Base-by-base conservation (phyloP, 2,329 filamentous ascomycete species). In the Rhexocercosporidium sp. region DNA sequence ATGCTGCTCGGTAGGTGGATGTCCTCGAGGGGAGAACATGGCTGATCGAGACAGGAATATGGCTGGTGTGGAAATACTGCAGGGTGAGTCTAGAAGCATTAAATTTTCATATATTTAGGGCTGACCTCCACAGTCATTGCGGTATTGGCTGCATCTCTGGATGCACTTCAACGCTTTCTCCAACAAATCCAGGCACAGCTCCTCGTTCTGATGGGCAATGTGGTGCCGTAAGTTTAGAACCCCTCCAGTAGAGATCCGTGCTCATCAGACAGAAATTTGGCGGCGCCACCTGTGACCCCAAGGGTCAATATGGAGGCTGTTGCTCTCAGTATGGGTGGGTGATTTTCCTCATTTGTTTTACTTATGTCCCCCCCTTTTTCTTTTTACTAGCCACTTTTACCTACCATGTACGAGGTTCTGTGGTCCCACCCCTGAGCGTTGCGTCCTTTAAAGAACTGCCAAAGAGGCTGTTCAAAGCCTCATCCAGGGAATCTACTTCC, bases 11-110 rank as follows among this genome's bases (percentile, higher is more conserved):
- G 73, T 76, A 70, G 39, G 75, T 71, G 29, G 20, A 53, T 20
- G 6, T 49, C 14, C 3, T 20, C 22, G 51, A 29, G 53, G 56
- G 54, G 63, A 14, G 56, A 56, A 16, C 37, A 56, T 37, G n/a
- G 49, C 65, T 66, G 37, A 70, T 57, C 51, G 14, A 14, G 18
- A 63, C 34, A 72, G 69, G 65, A 73, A 73, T 76, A 75, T 60
- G 76, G 77, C 14, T 79, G 78, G 79, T 84, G 82, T 68, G 82
- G 82, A 71, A 78, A 78, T 66, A 79, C 78, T 44, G 59, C 76
- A n/a, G 79, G 64, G 72, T 75, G 64, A 70, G 70, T 69, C 22
- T 2, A 8, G 20, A 16, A 1, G 22, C 6, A 59, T 18, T 22
- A 12, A 11, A 20, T 16, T 9, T 9, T 2, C 5, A 27, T 11